Evolutionary conservation across 108 stramenopile species (phyloP).

Genomic region (Skeletonema marinoi): DNA sequence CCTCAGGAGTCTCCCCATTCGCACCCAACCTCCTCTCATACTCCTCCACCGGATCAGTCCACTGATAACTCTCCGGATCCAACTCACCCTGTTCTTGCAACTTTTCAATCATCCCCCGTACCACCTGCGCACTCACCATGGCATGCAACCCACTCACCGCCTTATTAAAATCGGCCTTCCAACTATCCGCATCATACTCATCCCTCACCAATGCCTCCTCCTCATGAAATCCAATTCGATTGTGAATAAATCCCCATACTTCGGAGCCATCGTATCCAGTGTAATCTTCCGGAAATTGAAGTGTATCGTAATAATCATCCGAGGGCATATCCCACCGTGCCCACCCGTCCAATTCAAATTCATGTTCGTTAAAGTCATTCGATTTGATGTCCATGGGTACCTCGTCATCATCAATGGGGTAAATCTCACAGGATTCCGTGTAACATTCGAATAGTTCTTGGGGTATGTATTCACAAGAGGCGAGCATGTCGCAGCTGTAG

Average conservation of each 20-base stretch:
- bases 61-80: constrained; percentile 49
- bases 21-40: constrained; percentile 73
- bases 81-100: constrained; percentile 59
- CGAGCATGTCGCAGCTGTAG: constrained; percentile 86
- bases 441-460: constrained; percentile 90
- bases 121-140: constrained; percentile 82
- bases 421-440: constrained; percentile 88
- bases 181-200: constrained; percentile 77
- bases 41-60: constrained; percentile 78
- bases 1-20: constrained; percentile 79
- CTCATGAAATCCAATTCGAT: constrained; percentile 71
- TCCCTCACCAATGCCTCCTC: constrained; percentile 19
- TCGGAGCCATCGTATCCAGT: constrained; percentile 87
- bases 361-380: constrained; percentile 59
- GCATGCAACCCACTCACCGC: constrained; percentile 86
- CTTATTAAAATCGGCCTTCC: constrained; percentile 92
- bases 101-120: constrained; percentile 74
- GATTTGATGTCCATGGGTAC: constrained; percentile 57
- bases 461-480: constrained; percentile 89
- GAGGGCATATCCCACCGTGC: constrained; percentile 91
- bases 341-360: constrained; percentile 89
- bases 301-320: constrained; percentile 87
- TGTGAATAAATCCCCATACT: constrained; percentile 86
- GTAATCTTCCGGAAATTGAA: constrained; percentile 83
- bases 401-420: constrained; percentile 87